A percentile compares a stretch with the other conserved stretches of the same genome.
Evolutionary conservation across 495 filamentous ascomycete genomes (phyloP).

Genomic region (Cladorrhinum samala): DNA sequence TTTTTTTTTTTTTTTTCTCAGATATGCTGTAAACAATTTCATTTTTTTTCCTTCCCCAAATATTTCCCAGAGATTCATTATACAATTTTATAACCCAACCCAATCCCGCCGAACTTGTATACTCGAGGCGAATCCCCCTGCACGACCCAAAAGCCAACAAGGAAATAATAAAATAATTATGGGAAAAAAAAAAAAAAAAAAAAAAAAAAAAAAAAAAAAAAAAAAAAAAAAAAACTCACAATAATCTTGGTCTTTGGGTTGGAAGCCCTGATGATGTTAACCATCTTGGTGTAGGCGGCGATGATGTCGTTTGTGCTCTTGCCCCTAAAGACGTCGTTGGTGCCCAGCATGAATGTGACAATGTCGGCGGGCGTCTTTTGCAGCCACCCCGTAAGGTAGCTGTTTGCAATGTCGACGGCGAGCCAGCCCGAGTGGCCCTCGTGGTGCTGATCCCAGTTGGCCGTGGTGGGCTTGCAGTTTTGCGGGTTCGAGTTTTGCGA

Average conservation of each 20-base stretch:
- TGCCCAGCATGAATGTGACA: constrained; percentile 41
- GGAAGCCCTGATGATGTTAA: constrained; percentile 26
- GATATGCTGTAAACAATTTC: not conserved
- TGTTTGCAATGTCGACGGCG: constrained; percentile 41
- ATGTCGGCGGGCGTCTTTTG: constrained; percentile 33
- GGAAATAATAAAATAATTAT: too few species aligned
- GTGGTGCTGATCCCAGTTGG: constrained; percentile 32
- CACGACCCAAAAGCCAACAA: too few species aligned
- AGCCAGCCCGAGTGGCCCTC: constrained; percentile 41
- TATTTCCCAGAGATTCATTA: too few species aligned
- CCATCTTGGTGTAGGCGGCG: constrained; percentile 33
- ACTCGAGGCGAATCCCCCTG: too few species aligned
- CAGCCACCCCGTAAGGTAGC: constrained; percentile 35
- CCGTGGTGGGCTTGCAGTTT: constrained; percentile 23
- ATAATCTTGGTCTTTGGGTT: constrained; percentile 37
- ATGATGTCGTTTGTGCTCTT: constrained; percentile 28
- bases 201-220: too few species aligned
- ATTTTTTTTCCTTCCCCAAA: too few species aligned
- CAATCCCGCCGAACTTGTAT: too few species aligned
- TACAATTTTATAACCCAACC: too few species aligned
- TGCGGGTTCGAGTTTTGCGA: constrained; percentile 34
- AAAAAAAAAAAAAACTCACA: too few species aligned
- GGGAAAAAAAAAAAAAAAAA: too few species aligned
- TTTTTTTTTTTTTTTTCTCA: not conserved
- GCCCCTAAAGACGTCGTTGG: constrained; percentile 33